Base-by-base conservation (phyloP, 31 red algal species). In the Porphyra umbilicalis region DNA sequence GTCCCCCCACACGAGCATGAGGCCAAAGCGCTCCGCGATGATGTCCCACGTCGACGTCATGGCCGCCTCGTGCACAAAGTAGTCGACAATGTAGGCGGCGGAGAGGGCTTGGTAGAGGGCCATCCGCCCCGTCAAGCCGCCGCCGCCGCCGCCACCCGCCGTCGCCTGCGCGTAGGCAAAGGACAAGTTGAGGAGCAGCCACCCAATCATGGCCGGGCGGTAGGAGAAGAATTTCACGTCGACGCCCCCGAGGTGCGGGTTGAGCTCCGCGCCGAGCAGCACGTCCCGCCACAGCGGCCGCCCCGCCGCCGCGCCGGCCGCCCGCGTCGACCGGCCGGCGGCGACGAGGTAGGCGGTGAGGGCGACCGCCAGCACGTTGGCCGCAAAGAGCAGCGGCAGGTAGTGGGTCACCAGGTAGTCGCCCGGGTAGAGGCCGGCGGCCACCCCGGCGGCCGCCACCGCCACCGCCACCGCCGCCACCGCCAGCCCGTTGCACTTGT, bases 31-130 rank as follows among this genome's bases (percentile, higher is more conserved):
- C 75, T 98, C 96, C 9, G 96, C 92, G 77, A 98, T 92, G 78
- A 98, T 98, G 79, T 98, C 96, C 96, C 92, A 95, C 10, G 96
- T 98, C 14, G 79, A 87, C n/a, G 90, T 86, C 68, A 98, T 98
- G 46, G 86, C 86, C 16, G 79, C 34, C 77, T 98, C 96, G 42
- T 98, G 85, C 68, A 90, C 83, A 74, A 98, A 95, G 34, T 94
- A 94, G 39, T 98, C 96, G 80, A 94, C 79, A 20, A 98, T 93
- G 68, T 98, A 98, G 75, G 80, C 82, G 36, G 82, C 89, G 30
- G 89, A 84, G 31, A 89, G 77, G 31, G 92, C 32, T 76, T 98
- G 92, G 77, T 92, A 92, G 81, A 90, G 77, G 33, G 90, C 38
- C 96, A 98, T 98, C 32, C 96, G 83, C 0, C 42, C 32, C 25